Conservation (phyloP, 2,329 filamentous ascomycete species). For the Hypoxylon sp. region DNA sequence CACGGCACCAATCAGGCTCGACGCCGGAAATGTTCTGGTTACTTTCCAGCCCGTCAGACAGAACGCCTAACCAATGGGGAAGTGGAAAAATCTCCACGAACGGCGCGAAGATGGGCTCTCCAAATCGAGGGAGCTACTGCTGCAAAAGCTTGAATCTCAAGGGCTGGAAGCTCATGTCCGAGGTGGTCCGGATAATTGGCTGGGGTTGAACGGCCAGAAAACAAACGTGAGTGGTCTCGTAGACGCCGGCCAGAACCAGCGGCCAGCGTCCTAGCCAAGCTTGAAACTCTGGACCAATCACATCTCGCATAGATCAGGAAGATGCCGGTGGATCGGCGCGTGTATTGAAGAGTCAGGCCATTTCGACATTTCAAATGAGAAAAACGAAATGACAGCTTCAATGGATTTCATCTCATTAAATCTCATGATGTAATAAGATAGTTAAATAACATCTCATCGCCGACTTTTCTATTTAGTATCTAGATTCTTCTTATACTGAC, state of each 20-base stretch:
- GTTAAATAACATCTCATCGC: too few relatives aligned
- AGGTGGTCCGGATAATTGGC: conserved; percentile 22
- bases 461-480: too few relatives aligned
- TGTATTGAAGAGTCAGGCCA: conserved; percentile 2
- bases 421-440: too few relatives aligned
- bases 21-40: conserved; percentile 1
- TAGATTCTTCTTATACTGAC: too few relatives aligned
- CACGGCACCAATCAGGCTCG: conserved; percentile 15
- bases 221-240: conserved; percentile 37
- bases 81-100: not conserved
- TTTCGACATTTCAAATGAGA: not conserved
- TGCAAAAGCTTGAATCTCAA: conserved; percentile 4
- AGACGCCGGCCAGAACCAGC: conserved; percentile 47
- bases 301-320: conserved; percentile 9
- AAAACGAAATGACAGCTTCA: too few relatives aligned
- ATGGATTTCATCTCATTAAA: too few relatives aligned
- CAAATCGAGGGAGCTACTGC: conserved; percentile 13
- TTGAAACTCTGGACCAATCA: conserved; percentile 32
- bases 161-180: conserved; percentile 10
- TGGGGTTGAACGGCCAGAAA: conserved; percentile 21
- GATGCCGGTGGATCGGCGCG: conserved; percentile 14
- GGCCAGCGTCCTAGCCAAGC: conserved; percentile 27
- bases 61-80: conserved; percentile 12
- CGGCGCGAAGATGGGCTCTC: conserved; percentile 9
- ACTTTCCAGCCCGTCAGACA: conserved; percentile 6